Evolutionary conservation across 2,329 filamentous ascomycete species (phyloP), one percentile per base, ranked within the genome.

Genomic region (Elsinoe arachidis): DNA sequence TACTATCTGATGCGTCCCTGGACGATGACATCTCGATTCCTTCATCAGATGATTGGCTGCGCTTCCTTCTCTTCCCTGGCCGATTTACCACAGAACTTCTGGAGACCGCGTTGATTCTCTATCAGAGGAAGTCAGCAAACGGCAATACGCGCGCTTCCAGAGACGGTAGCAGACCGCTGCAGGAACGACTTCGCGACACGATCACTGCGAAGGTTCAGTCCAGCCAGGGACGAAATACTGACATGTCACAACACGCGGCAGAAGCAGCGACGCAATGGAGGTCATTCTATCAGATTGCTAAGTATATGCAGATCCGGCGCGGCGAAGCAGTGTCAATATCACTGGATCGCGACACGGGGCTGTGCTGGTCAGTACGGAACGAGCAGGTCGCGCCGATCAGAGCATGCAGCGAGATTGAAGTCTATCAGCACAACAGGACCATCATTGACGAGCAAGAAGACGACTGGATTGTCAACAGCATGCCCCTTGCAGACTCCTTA

Each of bases 241-340:
- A 95, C 65, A 89, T 88, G 63, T 83, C 87, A 21, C 80, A 85
- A 58, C 93, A 91, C 68, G 81, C 87, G 58, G 75, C 78, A 34
- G 84, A 88, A 33, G 84, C 86, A 55, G 87, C 93, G 67, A 79
- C 81, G 10, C 90, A 96, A 69, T 99, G 93, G 93, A 84, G 87
- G 61, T 83, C 88, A 53, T 95, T 95, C 71, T 96, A 90, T 74
- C 84, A 90, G 33, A 79, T 97, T 15, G 79, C 95, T 15, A 79
- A 88, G 11, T 91, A 96, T 68, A 75, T 99, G 39, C 90, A 97
- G 68, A 90, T 87, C 65, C 86, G 89, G 65, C 81, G 91, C 66
- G 86, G 87, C 15, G 91, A 96, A 66, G 86, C 88, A 0, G 73
- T 97, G 44, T 85, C 88, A 1, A 76, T 97, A 44, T 82, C 85